Evolutionary conservation across 495 filamentous ascomycete species (phyloP).

Genomic region (Schizothecium vesticola): DNA sequence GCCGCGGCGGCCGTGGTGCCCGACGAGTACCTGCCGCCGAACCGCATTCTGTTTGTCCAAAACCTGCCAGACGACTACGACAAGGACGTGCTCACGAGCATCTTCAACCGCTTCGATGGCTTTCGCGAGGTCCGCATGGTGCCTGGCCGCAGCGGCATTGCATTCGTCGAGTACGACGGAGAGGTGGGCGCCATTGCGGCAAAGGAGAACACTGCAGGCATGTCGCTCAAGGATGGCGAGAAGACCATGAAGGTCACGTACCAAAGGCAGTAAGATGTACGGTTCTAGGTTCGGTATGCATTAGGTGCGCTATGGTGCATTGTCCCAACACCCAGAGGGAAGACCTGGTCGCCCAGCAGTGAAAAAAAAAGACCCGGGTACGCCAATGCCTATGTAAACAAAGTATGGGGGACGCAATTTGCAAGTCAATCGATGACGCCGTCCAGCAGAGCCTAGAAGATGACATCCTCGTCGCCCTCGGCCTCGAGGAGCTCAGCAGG

Average conservation of each 20-base stretch:
- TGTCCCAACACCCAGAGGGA: not conserved
- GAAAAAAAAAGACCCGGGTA: not conserved
- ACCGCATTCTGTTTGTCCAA: slow-evolving; percentile 95
- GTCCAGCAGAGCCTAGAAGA: slow-evolving; percentile 61
- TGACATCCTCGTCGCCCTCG: slow-evolving; percentile 88
- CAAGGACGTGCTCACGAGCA: slow-evolving; percentile 67
- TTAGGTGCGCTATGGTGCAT: not conserved
- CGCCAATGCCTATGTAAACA: slow-evolving; percentile 6
- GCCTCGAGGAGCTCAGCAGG: slow-evolving; percentile 70
- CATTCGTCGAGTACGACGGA: slow-evolving; percentile 92
- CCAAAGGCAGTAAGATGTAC: slow-evolving; percentile 65
- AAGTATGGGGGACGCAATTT: slow-evolving; percentile 13
- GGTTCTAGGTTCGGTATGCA: not conserved
- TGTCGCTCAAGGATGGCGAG: slow-evolving; percentile 68
- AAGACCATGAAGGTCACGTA: slow-evolving; percentile 76
- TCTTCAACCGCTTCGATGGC: slow-evolving; percentile 88
- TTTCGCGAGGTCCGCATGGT: slow-evolving; percentile 91
- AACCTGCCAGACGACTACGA: slow-evolving; percentile 85
- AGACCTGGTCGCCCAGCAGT: not conserved
- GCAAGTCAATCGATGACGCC: not conserved
- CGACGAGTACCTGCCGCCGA: slow-evolving; percentile 95
- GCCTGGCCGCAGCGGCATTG: slow-evolving; percentile 81
- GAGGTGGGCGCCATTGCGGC: slow-evolving; percentile 86
- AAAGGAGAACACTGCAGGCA: slow-evolving; percentile 91
- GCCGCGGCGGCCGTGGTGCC: slow-evolving; percentile 73